A percentile compares a stretch with the other conserved stretches of the same genome.
Evolutionary conservation across 2,329 filamentous ascomycete genomes (phyloP).

Genomic region (Colletotrichum liaoningense): DNA sequence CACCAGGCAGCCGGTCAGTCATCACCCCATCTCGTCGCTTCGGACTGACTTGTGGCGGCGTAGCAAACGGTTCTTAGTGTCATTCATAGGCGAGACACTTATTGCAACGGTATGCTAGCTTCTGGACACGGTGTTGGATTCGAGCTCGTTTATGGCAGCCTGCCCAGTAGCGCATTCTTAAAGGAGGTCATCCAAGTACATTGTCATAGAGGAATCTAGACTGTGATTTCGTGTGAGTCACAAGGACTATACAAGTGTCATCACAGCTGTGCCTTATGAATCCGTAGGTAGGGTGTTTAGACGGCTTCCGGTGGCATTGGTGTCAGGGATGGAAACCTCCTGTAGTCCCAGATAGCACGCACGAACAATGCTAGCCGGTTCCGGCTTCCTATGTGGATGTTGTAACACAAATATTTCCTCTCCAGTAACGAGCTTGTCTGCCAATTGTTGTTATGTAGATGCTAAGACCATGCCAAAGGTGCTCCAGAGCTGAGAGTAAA

Average conservation of each 20-base stretch:
- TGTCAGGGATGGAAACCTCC: not conserved
- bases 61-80: conserved; percentile 4
- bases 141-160: not conserved
- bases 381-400: not conserved
- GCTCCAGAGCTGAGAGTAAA: too few species aligned
- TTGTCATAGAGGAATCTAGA: too few species aligned
- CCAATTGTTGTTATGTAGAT: too few species aligned
- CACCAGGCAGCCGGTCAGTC: conserved; percentile 12
- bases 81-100: not conserved
- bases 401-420: not conserved
- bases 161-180: not conserved
- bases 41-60: not conserved
- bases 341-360: too few species aligned
- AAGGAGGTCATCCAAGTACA: not conserved
- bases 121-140: not conserved
- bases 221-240: too few species aligned
- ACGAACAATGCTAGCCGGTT: too few species aligned
- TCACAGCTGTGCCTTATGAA: too few species aligned
- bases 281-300: too few species aligned
- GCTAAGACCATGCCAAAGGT: too few species aligned
- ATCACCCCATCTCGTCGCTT: not conserved
- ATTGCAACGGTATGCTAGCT: not conserved
- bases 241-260: too few species aligned
- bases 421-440: too few species aligned
- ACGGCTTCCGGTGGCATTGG: not conserved